phyloP scores from a whole-genome alignment of 192 early-diverging fungal genomes.

The Backusella mclennaniae region DNA sequence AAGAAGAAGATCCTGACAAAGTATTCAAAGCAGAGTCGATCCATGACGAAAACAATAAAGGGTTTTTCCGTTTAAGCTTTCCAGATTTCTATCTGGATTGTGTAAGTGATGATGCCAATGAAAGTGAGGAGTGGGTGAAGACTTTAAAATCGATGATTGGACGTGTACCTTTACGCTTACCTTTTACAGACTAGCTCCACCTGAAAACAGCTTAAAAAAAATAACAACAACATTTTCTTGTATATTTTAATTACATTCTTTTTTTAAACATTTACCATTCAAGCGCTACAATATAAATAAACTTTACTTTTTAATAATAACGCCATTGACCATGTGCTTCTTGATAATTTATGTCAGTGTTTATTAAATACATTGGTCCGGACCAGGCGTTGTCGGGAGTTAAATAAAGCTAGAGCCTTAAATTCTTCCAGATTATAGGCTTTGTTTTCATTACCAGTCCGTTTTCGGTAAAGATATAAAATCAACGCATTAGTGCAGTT shows the following conservation, averaged over 20 bases:
- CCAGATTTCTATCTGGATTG: slow-evolving; percentile 23
- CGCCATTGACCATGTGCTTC: background rate
- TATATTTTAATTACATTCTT: slow-evolving; percentile 6
- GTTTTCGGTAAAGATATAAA: background rate
- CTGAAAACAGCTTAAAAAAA: background rate
- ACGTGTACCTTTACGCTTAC: slow-evolving; percentile 12
- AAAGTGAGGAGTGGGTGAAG: slow-evolving; percentile 28
- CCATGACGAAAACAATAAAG: slow-evolving; percentile 14
- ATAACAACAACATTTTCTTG: background rate
- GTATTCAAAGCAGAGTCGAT: slow-evolving; percentile 19
- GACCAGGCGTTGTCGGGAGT: background rate
- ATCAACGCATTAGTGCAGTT: background rate
- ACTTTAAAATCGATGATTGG: slow-evolving; percentile 25
- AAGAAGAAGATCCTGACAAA: background rate
- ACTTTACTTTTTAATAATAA: background rate
- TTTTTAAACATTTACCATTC: background rate
- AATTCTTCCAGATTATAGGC: background rate
- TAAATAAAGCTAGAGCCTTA: background rate
- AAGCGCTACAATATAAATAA: background rate
- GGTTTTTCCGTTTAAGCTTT: slow-evolving; percentile 19
- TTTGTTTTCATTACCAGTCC: background rate
- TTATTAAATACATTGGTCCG: background rate
- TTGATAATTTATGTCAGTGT: background rate
- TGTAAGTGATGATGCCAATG: slow-evolving; percentile 23
- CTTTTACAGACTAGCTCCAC: slow-evolving; percentile 10